phyloP scores from a whole-genome alignment of 176 grass and related monocot genomes.

The Eleusine coracana region DNA sequence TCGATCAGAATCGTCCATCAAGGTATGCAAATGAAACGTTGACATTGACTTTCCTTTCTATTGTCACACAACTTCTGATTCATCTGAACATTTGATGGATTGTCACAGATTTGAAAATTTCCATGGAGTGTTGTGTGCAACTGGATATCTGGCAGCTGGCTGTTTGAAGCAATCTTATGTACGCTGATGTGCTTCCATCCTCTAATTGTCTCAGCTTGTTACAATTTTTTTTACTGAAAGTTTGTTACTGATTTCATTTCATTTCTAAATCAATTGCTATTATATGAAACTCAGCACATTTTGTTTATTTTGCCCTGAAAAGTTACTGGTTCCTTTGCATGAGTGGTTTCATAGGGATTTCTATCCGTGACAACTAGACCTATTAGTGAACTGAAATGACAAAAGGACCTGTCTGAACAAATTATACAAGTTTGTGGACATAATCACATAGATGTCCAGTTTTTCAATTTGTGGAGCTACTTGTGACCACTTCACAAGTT shows the following conservation, averaged over 20 bases:
- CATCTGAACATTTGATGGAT: conserved; percentile 43
- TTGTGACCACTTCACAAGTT: neutral
- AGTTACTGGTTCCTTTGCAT: conserved; percentile 2
- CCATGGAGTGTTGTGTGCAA: conserved; percentile 79
- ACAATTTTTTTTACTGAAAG: neutral
- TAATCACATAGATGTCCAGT: neutral
- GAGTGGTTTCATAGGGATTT: conserved; percentile 24
- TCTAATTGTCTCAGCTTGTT: conserved; percentile 24
- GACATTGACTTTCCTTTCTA: neutral
- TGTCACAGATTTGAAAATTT: conserved; percentile 84
- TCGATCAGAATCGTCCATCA: conserved; percentile 50
- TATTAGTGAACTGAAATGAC: conserved; percentile 13
- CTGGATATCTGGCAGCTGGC: conserved; percentile 76
- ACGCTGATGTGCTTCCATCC: conserved; percentile 39
- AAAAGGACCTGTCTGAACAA: neutral
- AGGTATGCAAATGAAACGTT: conserved; percentile 56
- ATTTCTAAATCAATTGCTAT: conserved; percentile 25
- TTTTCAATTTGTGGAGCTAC: conserved; percentile 20
- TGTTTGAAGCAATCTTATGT: conserved; percentile 80
- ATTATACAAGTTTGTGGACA: neutral
- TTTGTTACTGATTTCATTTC: conserved; percentile 24
- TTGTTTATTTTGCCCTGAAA: conserved; percentile 15
- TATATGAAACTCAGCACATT: conserved; percentile 29
- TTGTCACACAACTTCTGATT: conserved; percentile 33
- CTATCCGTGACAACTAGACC: neutral